phyloP scores from a whole-genome alignment of 352 stramenopile genomes.

The Phytophthora pisi region DNA sequence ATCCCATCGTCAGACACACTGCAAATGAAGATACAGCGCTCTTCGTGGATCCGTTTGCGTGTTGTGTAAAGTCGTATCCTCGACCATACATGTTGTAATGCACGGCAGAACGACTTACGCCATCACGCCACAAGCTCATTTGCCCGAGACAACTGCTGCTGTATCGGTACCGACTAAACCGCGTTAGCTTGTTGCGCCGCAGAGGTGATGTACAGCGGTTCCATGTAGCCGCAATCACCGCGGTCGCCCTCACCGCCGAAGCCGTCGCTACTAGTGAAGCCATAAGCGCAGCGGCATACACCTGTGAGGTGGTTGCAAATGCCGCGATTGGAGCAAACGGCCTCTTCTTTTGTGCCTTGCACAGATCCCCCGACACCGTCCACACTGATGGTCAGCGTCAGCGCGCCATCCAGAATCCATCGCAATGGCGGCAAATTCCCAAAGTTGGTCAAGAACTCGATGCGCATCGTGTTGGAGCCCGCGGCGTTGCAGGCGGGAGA shows the following conservation, averaged over 20 bases:
- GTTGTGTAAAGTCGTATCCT: too few relatives aligned
- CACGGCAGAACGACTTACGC: not conserved
- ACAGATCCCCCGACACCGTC: slow-evolving; percentile 54
- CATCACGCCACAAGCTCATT: not conserved
- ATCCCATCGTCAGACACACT: too few relatives aligned
- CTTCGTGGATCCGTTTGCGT: too few relatives aligned
- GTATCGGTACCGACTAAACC: slow-evolving; percentile 18
- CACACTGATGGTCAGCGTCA: slow-evolving; percentile 53
- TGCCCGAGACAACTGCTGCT: slow-evolving; percentile 1
- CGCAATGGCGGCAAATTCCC: slow-evolving; percentile 64
- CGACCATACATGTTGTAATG: too few relatives aligned
- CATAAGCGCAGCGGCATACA: slow-evolving; percentile 68
- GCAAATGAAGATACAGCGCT: too few relatives aligned
- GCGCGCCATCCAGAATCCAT: slow-evolving; percentile 67
- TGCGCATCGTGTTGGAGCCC: slow-evolving; percentile 60
- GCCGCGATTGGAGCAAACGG: slow-evolving; percentile 63
- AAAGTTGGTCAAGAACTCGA: slow-evolving; percentile 76
- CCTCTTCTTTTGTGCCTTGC: slow-evolving; percentile 70
- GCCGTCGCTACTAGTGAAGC: slow-evolving; percentile 82
- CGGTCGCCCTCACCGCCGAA: slow-evolving; percentile 80
- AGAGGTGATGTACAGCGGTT: slow-evolving; percentile 75
- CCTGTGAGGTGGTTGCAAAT: slow-evolving; percentile 58
- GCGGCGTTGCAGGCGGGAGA: slow-evolving; percentile 45
- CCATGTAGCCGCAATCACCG: slow-evolving; percentile 92
- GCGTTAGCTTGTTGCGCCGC: slow-evolving; percentile 67